Conservation (phyloP, 345 rosid genomes). For the Acer yangbiense region DNA sequence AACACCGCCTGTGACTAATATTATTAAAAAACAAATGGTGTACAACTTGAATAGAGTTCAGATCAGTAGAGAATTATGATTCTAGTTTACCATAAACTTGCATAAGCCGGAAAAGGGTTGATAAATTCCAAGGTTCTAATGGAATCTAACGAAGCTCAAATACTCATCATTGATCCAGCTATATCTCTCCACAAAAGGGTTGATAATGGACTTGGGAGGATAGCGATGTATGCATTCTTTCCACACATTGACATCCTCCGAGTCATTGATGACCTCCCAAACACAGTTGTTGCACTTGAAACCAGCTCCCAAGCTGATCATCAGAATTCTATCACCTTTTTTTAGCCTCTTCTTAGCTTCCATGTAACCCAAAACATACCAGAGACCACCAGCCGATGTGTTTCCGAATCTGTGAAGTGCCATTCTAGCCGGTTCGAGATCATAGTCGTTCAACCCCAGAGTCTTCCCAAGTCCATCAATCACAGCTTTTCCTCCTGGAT, state of each 20-base stretch:
- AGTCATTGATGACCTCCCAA: conserved; percentile 54
- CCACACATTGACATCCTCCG: conserved; percentile 60
- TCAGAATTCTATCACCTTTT: conserved; percentile 45
- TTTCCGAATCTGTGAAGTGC: conserved; percentile 78
- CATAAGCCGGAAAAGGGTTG: too few species aligned
- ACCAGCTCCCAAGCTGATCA: conserved; percentile 73
- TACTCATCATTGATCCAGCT: conserved; percentile 41
- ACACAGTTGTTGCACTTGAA: conserved; percentile 61
- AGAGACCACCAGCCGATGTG: conserved; percentile 77
- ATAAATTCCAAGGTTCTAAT: background rate
- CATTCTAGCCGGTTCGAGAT: conserved; percentile 82
- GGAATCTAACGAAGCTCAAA: conserved; percentile 22
- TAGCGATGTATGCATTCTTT: conserved; percentile 38
- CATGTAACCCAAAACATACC: conserved; percentile 81
- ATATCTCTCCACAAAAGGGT: conserved; percentile 42
- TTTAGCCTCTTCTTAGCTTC: conserved; percentile 62
- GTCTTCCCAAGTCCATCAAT: conserved; percentile 65
- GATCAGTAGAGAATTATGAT: too few species aligned
- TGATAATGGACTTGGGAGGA: conserved; percentile 30
- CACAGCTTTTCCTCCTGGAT: conserved; percentile 88
- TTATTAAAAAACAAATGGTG: too few species aligned
- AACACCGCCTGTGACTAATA: too few species aligned
- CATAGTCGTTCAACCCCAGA: conserved; percentile 53
- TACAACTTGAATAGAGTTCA: too few species aligned
- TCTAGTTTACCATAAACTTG: too few species aligned